phyloP scores from a whole-genome alignment of 192 early-diverging fungal species.

The Irineochytrium annulatum region DNA sequence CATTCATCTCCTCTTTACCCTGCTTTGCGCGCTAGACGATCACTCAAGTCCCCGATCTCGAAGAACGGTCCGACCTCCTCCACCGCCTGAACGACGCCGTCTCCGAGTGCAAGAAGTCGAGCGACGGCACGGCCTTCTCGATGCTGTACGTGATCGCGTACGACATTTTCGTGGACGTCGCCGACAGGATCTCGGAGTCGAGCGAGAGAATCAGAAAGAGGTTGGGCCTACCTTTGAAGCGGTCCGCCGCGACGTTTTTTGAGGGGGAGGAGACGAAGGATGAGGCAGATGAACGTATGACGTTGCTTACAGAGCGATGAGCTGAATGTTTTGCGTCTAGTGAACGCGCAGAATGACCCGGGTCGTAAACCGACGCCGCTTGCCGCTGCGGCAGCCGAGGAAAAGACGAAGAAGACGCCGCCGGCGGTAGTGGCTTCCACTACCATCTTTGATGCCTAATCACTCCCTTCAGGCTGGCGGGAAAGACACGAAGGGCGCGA shows the following conservation, averaged over 20 bases:
- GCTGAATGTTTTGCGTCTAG: not conserved
- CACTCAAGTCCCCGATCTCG: not conserved
- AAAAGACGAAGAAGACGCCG: slow-evolving; percentile 11
- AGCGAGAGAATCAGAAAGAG: slow-evolving; percentile 14
- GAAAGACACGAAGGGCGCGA: slow-evolving; percentile 22
- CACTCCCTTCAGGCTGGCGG: slow-evolving; percentile 14
- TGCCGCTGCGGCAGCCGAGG: slow-evolving; percentile 7
- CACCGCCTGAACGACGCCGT: slow-evolving; percentile 19
- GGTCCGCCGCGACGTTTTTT: slow-evolving; percentile 19
- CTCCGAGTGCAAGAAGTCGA: slow-evolving; percentile 2
- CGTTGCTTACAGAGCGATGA: not conserved
- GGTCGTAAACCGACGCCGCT: slow-evolving; percentile 4
- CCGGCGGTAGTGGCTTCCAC: not conserved
- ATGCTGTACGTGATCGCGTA: slow-evolving; percentile 17
- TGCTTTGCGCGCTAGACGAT: slow-evolving; percentile 6
- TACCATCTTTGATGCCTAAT: slow-evolving; percentile 7
- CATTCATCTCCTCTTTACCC: not conserved
- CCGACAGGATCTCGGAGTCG: slow-evolving; percentile 18
- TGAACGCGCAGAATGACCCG: not conserved
- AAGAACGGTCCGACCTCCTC: slow-evolving; percentile 11
- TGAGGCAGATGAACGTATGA: slow-evolving; percentile 16
- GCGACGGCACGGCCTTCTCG: slow-evolving; percentile 2
- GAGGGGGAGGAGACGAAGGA: not conserved
- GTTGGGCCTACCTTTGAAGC: slow-evolving; percentile 14
- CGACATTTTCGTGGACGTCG: slow-evolving; percentile 24